Percentiles rank a stretch among this genome's conserved stretches.
Conservation (phyloP, 2,329 filamentous ascomycete species). For the Elsinoe perseae region DNA sequence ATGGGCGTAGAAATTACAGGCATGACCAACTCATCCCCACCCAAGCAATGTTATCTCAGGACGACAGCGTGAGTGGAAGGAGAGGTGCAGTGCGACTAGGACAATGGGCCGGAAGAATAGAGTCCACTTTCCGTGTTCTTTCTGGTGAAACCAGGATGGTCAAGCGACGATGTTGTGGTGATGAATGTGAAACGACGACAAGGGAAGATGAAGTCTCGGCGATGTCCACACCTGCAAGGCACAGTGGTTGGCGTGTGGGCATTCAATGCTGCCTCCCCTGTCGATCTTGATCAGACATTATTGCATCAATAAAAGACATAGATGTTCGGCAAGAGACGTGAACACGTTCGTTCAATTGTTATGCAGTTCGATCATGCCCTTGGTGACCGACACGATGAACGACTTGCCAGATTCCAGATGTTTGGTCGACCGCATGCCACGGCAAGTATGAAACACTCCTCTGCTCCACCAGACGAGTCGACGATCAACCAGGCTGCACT, state of each 20-base stretch:
- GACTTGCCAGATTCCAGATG: not conserved
- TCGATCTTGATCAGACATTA: conserved; percentile 10
- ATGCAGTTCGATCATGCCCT: not conserved
- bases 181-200: conserved; percentile 8
- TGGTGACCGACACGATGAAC: not conserved
- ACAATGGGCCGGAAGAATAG: conserved; percentile 4
- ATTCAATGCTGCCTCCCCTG: not conserved
- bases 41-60: not conserved
- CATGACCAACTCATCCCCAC: not conserved
- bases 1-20: not conserved
- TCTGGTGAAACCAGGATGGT: conserved; percentile 11
- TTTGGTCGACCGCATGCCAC: not conserved
- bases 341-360: not conserved
- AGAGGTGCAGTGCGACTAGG: not conserved
- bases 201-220: not conserved
- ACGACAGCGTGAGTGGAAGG: not conserved
- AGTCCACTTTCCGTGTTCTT: conserved; percentile 12
- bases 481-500: not conserved
- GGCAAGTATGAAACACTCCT: not conserved
- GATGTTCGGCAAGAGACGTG: not conserved
- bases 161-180: not conserved
- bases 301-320: not conserved
- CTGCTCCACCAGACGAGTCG: not conserved
- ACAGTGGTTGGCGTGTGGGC: not conserved
- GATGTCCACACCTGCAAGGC: conserved; percentile 9